These are phyloP conservation scores for Rhypophila decipiens DNA, from an alignment of 495 filamentous ascomycete genomes.

Conservation along the genomic window DNA sequence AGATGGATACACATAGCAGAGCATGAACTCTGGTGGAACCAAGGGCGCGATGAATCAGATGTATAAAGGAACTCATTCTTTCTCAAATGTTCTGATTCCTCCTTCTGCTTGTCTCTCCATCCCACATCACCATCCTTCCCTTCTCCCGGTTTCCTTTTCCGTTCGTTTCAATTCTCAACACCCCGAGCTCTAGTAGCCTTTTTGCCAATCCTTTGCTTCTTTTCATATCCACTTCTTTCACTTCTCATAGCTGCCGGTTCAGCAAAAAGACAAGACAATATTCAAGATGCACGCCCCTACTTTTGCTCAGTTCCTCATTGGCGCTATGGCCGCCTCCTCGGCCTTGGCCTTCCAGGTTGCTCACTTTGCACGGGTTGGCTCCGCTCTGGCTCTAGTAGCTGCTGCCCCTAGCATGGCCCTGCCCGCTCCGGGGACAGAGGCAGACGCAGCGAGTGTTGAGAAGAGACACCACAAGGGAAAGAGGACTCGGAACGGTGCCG, in stretches of 20 bases:
- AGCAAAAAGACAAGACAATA: not conserved
- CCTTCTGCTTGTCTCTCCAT: constrained; percentile 4
- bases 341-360: constrained; percentile 24
- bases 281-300: constrained; percentile 28
- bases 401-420: constrained; percentile 7
- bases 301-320: constrained; percentile 25
- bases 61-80: constrained; percentile 16
- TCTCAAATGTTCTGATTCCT: constrained; percentile 4
- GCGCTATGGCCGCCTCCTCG: constrained; percentile 24
- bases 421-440: not conserved
- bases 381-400: constrained; percentile 14
- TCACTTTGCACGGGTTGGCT: constrained; percentile 14
- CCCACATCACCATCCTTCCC: constrained; percentile 1
- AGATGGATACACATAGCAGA: no score
- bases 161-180: constrained; percentile 11
- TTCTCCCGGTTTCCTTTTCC: constrained; percentile 7
- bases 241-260: not conserved
- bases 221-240: constrained; percentile 13
- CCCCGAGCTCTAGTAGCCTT: no score
- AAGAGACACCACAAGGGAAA: constrained; percentile 14
- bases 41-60: no score
- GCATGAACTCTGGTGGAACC: no score
- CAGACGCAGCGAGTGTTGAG: constrained; percentile 2
- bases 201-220: constrained; percentile 11
- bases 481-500: constrained; percentile 6